These are phyloP conservation scores for Aegilops speltoides DNA, from an alignment of 176 grass and related monocot species.

Conservation along the genomic window DNA sequence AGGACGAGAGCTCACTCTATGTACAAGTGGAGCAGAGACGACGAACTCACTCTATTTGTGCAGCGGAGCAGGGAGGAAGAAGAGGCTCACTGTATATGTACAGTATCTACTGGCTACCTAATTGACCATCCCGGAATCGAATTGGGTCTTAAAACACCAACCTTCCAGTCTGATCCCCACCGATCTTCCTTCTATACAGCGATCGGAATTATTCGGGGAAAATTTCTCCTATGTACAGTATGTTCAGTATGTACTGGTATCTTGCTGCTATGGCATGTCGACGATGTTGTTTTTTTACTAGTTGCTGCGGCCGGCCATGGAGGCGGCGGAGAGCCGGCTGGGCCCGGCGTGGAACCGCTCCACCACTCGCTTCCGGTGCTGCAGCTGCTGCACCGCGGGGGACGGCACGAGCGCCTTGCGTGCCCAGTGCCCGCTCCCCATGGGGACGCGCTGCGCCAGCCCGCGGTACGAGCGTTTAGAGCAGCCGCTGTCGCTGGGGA, in stretches of 20 bases:
- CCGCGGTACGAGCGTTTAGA: conserved; percentile 38
- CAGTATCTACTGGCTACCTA: background rate
- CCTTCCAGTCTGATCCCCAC: background rate
- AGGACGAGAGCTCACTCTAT: background rate
- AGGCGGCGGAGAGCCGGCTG: conserved; percentile 48
- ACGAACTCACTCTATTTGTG: too few species aligned
- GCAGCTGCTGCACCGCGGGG: conserved; percentile 44
- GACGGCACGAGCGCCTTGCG: conserved; percentile 50
- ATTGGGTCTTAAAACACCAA: conserved; percentile 21
- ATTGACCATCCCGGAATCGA: background rate
- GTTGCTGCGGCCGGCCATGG: conserved; percentile 13
- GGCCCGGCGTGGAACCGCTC: conserved; percentile 13
- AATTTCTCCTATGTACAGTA: background rate
- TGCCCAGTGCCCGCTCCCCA: conserved; percentile 48
- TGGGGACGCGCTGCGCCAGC: conserved; percentile 46
- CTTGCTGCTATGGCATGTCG: conserved; percentile 1
- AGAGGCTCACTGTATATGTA: background rate
- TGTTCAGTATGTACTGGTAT: background rate
- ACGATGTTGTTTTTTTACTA: background rate
- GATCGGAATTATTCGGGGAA: background rate
- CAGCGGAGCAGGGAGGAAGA: background rate
- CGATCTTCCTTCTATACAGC: too few species aligned
- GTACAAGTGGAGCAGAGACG: too few species aligned
- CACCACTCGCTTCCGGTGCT: conserved; percentile 43
- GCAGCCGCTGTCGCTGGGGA: background rate